Conservation (phyloP, 2,329 filamentous ascomycete species). For the Nannizziopsis arthrosporioides region DNA sequence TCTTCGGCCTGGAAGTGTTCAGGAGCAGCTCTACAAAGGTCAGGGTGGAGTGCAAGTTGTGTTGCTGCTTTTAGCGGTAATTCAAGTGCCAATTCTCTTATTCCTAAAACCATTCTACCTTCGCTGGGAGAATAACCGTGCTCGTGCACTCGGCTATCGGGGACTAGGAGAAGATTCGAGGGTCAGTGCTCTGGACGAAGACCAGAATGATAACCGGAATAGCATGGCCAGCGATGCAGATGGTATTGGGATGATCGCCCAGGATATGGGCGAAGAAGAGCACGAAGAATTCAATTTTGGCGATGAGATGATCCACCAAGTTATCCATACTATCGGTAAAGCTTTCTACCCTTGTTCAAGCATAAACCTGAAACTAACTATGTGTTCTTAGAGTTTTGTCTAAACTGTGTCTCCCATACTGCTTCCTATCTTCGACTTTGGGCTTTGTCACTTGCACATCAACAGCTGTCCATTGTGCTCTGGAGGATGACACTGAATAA, state of each 20-base stretch:
- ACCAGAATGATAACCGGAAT: conserved; percentile 55
- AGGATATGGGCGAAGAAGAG: conserved; percentile 67
- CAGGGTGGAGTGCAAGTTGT: conserved; percentile 66
- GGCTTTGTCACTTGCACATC: conserved; percentile 93
- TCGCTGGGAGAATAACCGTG: conserved; percentile 82
- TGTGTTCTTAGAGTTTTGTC: conserved; percentile 67
- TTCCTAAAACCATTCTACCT: conserved; percentile 95
- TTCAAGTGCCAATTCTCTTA: conserved; percentile 79
- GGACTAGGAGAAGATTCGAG: conserved; percentile 80
- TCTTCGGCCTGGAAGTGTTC: conserved; percentile 63
- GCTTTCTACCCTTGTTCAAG: conserved; percentile 11
- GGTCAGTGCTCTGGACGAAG: conserved; percentile 81
- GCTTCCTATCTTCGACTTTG: conserved; percentile 97
- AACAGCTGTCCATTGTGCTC: conserved; percentile 89
- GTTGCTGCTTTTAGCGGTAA: conserved; percentile 67
- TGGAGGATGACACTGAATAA: conserved; percentile 90
- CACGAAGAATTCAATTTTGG: conserved; percentile 96
- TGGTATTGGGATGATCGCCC: conserved; percentile 75
- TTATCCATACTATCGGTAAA: conserved; percentile 96
- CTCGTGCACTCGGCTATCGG: conserved; percentile 78
- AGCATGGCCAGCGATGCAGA: conserved; percentile 67
- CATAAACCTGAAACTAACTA: conserved; percentile 18
- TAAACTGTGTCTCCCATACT: conserved; percentile 98
- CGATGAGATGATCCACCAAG: conserved; percentile 96
- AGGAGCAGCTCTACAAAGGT: conserved; percentile 61